Percentiles rank a stretch among this genome's conserved stretches.
phyloP scores from a whole-genome alignment of 345 rosid genomes.

The Salix viminalis region DNA sequence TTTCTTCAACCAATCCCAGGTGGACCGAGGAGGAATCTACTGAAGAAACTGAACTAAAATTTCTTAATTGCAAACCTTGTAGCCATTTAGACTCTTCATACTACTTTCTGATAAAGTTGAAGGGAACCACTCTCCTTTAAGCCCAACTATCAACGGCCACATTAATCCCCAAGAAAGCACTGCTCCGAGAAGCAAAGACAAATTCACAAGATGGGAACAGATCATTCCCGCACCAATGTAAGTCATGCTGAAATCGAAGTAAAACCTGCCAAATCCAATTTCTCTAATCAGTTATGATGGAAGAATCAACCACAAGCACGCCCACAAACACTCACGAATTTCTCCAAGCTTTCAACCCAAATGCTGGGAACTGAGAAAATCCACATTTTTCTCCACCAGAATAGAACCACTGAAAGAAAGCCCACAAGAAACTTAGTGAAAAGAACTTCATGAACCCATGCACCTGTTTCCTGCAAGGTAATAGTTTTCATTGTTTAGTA shows the following conservation, averaged over 20 bases:
- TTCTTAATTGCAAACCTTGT: no score
- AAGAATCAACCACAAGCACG: background rate
- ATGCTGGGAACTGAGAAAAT: slow-evolving; percentile 72
- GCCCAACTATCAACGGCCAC: slow-evolving; percentile 81
- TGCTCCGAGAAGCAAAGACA: slow-evolving; percentile 86
- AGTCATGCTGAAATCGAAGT: slow-evolving; percentile 43
- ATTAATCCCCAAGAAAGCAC: slow-evolving; percentile 87
- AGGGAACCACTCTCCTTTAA: slow-evolving; percentile 63
- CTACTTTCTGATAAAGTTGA: no score
- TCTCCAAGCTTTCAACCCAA: slow-evolving; percentile 73
- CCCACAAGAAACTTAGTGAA: slow-evolving; percentile 64
- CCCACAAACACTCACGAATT: slow-evolving; percentile 46
- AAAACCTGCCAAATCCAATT: no score
- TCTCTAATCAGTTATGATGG: background rate
- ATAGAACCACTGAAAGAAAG: slow-evolving; percentile 83
- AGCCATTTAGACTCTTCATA: no score
- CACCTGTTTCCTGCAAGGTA: no score
- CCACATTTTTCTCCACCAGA: slow-evolving; percentile 67
- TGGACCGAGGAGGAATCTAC: no score
- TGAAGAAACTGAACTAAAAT: no score
- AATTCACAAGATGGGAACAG: slow-evolving; percentile 82
- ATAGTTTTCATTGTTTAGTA: no score
- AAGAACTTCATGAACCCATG: slow-evolving; percentile 26
- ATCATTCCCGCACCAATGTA: slow-evolving; percentile 95
- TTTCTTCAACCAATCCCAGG: no score